Evolutionary conservation across 129 eudicot genomes (phyloP), one percentile per base, ranked within the genome.

Genomic region (Pittosporum tobira): DNA sequence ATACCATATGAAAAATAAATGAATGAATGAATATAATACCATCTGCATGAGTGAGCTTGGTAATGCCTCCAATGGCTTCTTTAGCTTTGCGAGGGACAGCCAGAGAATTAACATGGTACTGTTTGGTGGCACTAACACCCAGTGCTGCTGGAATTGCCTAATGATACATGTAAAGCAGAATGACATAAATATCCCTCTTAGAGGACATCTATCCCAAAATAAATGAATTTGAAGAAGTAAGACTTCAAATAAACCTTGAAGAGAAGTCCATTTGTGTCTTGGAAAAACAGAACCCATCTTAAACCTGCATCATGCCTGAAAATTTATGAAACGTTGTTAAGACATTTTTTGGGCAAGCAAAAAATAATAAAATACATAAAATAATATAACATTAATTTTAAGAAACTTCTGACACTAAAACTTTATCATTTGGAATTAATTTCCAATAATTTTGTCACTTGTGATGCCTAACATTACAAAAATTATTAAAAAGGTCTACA

Each of bases 11-110:
- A 21, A 4, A 45, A 45, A 13, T 4, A 45, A 45, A 11, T 15
- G 10, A 45, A 18, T 2, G 15, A 18, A 36, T 36, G 42, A 36
- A 58, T 29, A 29, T 55, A 44, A n/a, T 74, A 93, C 99, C 99
- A 73, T 93, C 99, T 51, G 83, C 65, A 76, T 93, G 99, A 72
- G 96, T 93, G 70, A 93, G 96, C 73, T 75, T 87, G 44, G 96
- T 73, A 79, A 93, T 93, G 77, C 99, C 99, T 58, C 99, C 99
- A 65, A 93, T 93, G 56, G 88, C 94, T 81, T 93, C 99, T 75
- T 93, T 93, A 29, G 99, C 99, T 78, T 93, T 93, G 53, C 99
- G 81, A 49, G 94, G 90, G 74, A 93, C 94, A 44, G 99, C 94
- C 57, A 93, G 90, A 66, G 99, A 93, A 84, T 93, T 93, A 43